Percentiles rank a stretch among this genome's conserved stretches.
phyloP scores from a whole-genome alignment of 345 rosid species.

The Theobroma cacao region DNA sequence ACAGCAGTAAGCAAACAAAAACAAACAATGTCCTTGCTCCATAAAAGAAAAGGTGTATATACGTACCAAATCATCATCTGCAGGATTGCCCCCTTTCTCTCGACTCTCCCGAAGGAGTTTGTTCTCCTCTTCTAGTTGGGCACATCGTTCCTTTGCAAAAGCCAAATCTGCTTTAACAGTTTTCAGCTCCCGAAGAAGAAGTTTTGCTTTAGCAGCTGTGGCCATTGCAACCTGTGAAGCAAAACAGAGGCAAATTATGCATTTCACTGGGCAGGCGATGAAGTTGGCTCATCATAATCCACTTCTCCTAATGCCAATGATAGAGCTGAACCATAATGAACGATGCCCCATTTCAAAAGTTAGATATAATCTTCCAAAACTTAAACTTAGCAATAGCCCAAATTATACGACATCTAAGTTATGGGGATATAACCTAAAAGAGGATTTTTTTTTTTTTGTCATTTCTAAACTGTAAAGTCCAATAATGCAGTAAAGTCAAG shows the following conservation, averaged over 20 bases:
- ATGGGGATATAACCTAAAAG: background rate
- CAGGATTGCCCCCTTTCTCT: conserved; percentile 73
- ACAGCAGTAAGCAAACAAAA: background rate
- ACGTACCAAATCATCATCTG: conserved; percentile 89
- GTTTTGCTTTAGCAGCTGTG: conserved; percentile 95
- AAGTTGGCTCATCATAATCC: background rate
- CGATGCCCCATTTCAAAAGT: background rate
- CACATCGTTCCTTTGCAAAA: conserved; percentile 77
- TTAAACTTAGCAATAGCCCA: background rate
- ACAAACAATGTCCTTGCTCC: background rate
- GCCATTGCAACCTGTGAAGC: conserved; percentile 91
- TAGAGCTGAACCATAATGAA: background rate
- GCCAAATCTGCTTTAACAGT: conserved; percentile 91
- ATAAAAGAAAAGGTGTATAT: background rate
- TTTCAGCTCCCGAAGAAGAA: conserved; percentile 89
- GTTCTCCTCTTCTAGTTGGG: conserved; percentile 93
- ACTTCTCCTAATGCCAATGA: background rate
- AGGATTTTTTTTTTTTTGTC: background rate
- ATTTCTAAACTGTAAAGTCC: background rate
- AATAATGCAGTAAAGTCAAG: background rate
- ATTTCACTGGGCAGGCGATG: conserved; percentile 25
- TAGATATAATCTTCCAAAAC: background rate
- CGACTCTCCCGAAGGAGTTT: conserved; percentile 80
- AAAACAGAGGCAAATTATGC: conserved; percentile 30
- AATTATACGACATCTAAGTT: no score